Conservation (phyloP, 2,329 filamentous ascomycete species). For the Calonectria hongkongensis region DNA sequence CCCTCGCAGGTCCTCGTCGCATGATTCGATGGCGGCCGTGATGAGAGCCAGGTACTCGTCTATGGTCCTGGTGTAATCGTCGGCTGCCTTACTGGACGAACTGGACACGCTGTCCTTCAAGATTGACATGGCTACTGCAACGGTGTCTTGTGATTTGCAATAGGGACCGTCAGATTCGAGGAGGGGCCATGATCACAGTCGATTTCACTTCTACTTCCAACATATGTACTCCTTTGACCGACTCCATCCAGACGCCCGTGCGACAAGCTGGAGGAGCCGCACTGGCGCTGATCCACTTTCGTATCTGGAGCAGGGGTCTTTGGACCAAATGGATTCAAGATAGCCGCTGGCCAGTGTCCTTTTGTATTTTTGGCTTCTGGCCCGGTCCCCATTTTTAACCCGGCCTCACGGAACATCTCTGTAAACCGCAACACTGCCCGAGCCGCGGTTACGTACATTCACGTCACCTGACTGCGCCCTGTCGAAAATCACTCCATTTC, state of each 20-base stretch:
- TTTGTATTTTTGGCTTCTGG: not conserved
- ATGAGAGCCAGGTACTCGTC: slow-evolving; percentile 16
- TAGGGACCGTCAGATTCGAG: not conserved
- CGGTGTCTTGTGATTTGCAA: not conserved
- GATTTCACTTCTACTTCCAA: not conserved
- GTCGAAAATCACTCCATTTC: not conserved
- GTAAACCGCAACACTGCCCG: slow-evolving; percentile 5
- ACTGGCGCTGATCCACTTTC: not conserved
- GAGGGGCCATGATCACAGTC: not conserved
- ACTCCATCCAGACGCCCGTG: not conserved
- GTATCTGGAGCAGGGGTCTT: slow-evolving; percentile 19
- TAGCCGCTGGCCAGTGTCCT: slow-evolving; percentile 6
- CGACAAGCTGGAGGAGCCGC: not conserved
- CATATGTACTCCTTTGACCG: slow-evolving; percentile 1
- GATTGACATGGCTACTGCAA: not conserved
- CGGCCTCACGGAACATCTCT: not conserved
- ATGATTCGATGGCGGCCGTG: not conserved
- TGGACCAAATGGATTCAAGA: slow-evolving; percentile 24
- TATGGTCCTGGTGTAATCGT: not conserved
- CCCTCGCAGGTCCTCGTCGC: slow-evolving; percentile 17
- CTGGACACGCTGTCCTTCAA: not conserved
- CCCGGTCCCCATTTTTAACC: not conserved
- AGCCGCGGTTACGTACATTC: not conserved
- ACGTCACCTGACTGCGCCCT: not conserved
- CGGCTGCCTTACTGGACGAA: not conserved